Conservation (phyloP, 2,329 filamentous ascomycete species). For the Coniochaeta hoffmannii region DNA sequence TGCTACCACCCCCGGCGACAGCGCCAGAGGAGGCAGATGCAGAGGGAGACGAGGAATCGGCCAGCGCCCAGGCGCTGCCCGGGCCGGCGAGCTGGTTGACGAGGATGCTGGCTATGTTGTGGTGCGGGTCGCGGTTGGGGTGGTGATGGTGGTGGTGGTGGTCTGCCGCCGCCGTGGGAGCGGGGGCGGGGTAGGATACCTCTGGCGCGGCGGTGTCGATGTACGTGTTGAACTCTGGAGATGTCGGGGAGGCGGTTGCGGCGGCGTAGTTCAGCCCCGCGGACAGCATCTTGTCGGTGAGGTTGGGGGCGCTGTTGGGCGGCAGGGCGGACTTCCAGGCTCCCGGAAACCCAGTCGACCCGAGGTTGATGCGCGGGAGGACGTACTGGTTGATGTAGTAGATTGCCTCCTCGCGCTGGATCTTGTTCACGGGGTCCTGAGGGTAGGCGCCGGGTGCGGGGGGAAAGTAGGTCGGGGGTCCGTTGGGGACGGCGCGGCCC, state of each 20-base stretch:
- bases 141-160: background rate
- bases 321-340: conserved; percentile 20
- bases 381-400: conserved; percentile 65
- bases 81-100: conserved; percentile 3
- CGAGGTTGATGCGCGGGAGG: conserved; percentile 50
- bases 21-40: background rate
- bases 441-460: conserved; percentile 35
- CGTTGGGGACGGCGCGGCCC: conserved; percentile 57
- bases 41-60: background rate
- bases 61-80: conserved; percentile 2
- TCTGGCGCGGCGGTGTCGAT: conserved; percentile 28
- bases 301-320: conserved; percentile 28
- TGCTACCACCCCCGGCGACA: no score
- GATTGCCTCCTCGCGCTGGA: conserved; percentile 59
- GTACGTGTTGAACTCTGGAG: conserved; percentile 46
- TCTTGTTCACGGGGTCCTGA: conserved; percentile 55
- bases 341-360: conserved; percentile 32
- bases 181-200: conserved; percentile 20
- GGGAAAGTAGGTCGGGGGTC: conserved; percentile 55
- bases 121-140: conserved; percentile 7
- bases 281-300: conserved; percentile 27
- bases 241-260: conserved; percentile 28
- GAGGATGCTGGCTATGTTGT: conserved; percentile 1
- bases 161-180: conserved; percentile 13
- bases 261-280: conserved; percentile 21